Evolutionary conservation across 1,284 basidiomycete genomes (phyloP), one percentile per base, ranked within the genome.

Genomic region (Trametes pubescens): DNA sequence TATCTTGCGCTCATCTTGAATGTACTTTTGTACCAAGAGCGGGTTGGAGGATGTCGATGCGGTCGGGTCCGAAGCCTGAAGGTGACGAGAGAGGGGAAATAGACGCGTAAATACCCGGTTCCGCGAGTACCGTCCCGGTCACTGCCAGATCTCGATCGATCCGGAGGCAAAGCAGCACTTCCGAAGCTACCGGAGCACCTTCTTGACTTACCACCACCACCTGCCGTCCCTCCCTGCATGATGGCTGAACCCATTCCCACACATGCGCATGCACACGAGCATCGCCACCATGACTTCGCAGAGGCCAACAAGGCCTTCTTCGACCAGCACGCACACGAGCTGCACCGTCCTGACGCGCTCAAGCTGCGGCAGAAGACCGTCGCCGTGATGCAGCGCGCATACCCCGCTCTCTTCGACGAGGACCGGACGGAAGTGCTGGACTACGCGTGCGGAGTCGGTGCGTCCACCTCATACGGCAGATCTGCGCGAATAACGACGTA

Each of bases 371-470:
- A 71, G 18, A 81, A 79, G 57, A 72, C 84, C 11, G 78, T 76
- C 1, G 66, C 62, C 8, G 82, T 81, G 0, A 82, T 90, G 65
- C 73, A 78, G 18, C 71, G 77, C 8, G 77, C 74, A 0, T 84
- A 85, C 69, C 71, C 80, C 0, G 32, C 46, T 11, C 63, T 74
- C 13, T 88, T 91, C 70, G 79, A 86, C 62, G 81, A 85, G 57
- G 82, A 86, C 5, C 69, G 71, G 14, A 91, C 90, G 0, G 77
- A 74, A 0, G 79, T 89, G 7, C 77, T 93, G 76, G 91, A 92
- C 70, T 92, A 84, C 70, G 91, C 90, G 1, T 92, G 89, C 71
- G 89, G 90, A 14, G 82, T 83, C 52, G 90, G 90, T 86, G 61
- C 49, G 81, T 61, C 37, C 37, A 26, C 18, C 52, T 35, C 22